Base-by-base conservation (phyloP, 768 basidiomycete species). In the Macrolepiota fuliginosa region DNA sequence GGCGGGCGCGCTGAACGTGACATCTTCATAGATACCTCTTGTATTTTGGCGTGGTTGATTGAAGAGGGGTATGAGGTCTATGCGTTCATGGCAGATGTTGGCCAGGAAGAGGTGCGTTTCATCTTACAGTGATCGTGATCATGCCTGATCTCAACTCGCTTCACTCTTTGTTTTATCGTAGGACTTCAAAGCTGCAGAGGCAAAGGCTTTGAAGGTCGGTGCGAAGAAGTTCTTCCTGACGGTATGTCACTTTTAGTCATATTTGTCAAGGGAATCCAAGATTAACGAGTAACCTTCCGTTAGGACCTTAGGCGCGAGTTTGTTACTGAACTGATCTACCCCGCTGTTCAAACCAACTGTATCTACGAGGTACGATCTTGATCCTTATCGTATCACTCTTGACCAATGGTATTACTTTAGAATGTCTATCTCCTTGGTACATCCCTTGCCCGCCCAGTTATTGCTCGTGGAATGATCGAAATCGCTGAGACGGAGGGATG, bases 21-120 rank as follows among this genome's bases (percentile, higher is more conserved):
- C 13, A 22, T 35, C 13, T 4, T 54, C 53, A 54, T 29, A 96
- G 97, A 99, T 77, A 99, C 97, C 22, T 98, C 96, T 39, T 98
- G 96, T 78, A 99, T 99, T 79, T 89, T 98, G 68, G 94, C 94
- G 56, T 99, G 96, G 96, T 82, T 99, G 76, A 94, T 98, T 75
- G 97, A 99, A 74, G 83, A 98, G 74, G 95, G 94, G 61, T 99
- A 98, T 77, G 92, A 98, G 71, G 96, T 98, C 65, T 87, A 90
- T 67, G 94, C 95, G 24, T 98, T 96, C 84, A 95, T 96, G 92
- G 93, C 94, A 12, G 92, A 96, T 77, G 90, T 96, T 59, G 94
- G 92, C 12, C 92, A 94, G 68, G 92, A 94, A 74, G 92, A 94
- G 81, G 92, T 87, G 56, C 32, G 76, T 65, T 29, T 1, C 5